These are phyloP conservation scores for Neurospora pannonica DNA, from an alignment of 495 filamentous ascomycete genomes.

Conservation along the genomic window DNA sequence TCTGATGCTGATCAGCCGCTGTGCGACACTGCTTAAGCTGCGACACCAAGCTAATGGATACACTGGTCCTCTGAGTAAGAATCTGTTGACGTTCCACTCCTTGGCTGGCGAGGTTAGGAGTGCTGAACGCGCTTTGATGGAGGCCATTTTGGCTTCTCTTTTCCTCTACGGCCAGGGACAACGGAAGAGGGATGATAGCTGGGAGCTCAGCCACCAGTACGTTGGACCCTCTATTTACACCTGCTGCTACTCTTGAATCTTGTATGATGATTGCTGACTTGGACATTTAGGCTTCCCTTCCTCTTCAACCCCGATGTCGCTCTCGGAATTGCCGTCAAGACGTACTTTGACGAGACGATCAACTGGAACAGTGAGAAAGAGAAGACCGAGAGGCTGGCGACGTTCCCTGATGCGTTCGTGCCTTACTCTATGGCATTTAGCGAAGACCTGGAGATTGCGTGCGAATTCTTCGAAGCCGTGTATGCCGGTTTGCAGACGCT, in stretches of 20 bases:
- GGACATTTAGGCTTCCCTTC: conserved; percentile 65
- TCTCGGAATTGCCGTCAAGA: conserved; percentile 83
- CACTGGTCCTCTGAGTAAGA: conserved; percentile 86
- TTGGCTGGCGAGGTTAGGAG: conserved; percentile 69
- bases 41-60: conserved; percentile 81
- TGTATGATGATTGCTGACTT: conserved; percentile 22
- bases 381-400: conserved; percentile 47
- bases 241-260: neutral
- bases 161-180: conserved; percentile 69
- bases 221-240: conserved; percentile 16
- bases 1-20: conserved; percentile 72
- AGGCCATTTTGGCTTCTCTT: conserved; percentile 68
- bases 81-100: conserved; percentile 78
- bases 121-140: conserved; percentile 69
- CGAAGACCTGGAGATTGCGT: conserved; percentile 70
- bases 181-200: conserved; percentile 60
- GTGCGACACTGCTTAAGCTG: conserved; percentile 72
- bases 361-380: conserved; percentile 51
- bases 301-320: conserved; percentile 73
- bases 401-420: conserved; percentile 56
- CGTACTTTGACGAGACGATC: conserved; percentile 76
- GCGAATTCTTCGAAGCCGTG: conserved; percentile 75
- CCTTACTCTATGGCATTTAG: conserved; percentile 65
- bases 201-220: conserved; percentile 63
- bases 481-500: conserved; percentile 58